Conservation (phyloP, 176 grass and related monocot species). For the Miscanthus lutarioriparius region DNA sequence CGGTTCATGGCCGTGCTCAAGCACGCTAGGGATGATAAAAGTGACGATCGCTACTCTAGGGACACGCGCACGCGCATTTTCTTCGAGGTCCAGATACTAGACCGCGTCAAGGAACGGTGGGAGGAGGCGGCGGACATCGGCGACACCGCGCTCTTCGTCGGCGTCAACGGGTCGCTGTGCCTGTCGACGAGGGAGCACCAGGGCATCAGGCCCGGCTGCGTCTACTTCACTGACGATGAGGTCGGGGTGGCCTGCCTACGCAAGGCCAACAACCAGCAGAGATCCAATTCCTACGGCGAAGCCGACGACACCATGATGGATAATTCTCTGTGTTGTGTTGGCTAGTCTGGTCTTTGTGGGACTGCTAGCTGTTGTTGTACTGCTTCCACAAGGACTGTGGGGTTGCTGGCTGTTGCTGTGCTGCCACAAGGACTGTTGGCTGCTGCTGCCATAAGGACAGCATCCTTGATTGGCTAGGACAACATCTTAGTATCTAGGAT, state of each 20-base stretch:
- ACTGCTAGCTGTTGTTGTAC: too few species aligned
- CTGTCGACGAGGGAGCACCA: not conserved
- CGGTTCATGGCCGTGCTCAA: conserved; percentile 18
- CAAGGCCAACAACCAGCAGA: not conserved
- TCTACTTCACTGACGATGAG: conserved; percentile 6
- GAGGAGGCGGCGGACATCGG: not conserved
- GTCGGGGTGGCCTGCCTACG: not conserved
- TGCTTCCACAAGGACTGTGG: too few species aligned
- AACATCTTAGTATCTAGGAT: too few species aligned
- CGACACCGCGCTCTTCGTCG: not conserved
- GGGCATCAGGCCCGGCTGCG: not conserved
- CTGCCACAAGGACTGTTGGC: too few species aligned
- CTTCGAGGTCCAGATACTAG: conserved; percentile 11
- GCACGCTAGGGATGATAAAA: rapidly evolving
- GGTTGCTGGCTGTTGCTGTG: too few species aligned
- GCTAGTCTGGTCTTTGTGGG: too few species aligned
- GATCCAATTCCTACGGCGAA: not conserved
- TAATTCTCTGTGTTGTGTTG: too few species aligned
- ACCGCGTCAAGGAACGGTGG: not conserved
- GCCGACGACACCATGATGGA: too few species aligned
- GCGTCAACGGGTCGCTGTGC: not conserved
- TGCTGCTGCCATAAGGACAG: too few species aligned
- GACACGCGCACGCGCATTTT: not conserved
- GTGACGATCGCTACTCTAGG: not conserved
- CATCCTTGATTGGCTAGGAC: too few species aligned